Evolutionary conservation across 352 stramenopile species (phyloP), one percentile per base, ranked within the genome.

Genomic region (Globisporangium okanoganense): DNA sequence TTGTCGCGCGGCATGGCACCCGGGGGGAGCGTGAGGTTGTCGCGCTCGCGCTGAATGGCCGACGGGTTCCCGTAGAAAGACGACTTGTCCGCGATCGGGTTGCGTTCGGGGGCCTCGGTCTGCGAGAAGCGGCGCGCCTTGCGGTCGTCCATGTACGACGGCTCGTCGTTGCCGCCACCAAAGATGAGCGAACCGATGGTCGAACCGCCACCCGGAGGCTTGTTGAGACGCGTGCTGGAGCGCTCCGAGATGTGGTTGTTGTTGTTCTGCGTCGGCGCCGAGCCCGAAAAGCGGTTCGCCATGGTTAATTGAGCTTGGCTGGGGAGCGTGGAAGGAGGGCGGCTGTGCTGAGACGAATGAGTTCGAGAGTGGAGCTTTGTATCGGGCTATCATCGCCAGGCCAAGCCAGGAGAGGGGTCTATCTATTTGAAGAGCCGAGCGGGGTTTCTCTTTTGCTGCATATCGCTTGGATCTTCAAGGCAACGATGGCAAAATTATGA

Each of bases 101-200:
- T 72, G 4, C 75, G 65, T 62, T 87, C 73, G 3, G 78, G 78
- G 27, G 45, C 44, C 38, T 57, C 57, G 1, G 66, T 61, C 12
- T 53, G 56, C 13, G 72, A 64, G 25, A 71, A 74, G 14, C 78
- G 78, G 40, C 78, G 75, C 13, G 73, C 72, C 56, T 79, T 81
- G 56, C 73, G 73, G 35, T 87, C 78, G 51, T 87, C 78, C 55
- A 83, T 67, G 63, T 79, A 85, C 27, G 70, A 81, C 27, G 48
- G 27, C 31, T 73, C 62, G 40, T 73, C 66, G 52, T 66, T 61
- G 12, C 66, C 45, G 24, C 65, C 69, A 38, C 75, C 75, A 43
- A 71, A 86, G 61, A 86, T 75, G 43, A 86, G 55, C 20, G 76
- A 81, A 43, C 76, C 76, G 48, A 83, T 64, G 31, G 70, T 78